A percentile compares a stretch with the other conserved stretches of the same genome.
Evolutionary conservation across 225 moss, liverwort and hornwort genomes (phyloP).

Genomic region (Asterella californica): DNA sequence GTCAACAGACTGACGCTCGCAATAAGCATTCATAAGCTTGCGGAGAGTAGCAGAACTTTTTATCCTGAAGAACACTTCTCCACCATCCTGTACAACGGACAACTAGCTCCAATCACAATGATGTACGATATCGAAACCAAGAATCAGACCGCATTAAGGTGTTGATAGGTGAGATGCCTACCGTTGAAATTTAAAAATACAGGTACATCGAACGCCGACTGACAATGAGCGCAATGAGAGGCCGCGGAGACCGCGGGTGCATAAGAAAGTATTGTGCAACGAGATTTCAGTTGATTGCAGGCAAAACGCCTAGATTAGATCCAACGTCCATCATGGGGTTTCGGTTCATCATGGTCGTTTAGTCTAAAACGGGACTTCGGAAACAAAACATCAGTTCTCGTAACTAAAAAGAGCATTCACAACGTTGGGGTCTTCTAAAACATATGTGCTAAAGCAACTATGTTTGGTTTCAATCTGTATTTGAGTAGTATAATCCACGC

Average conservation of each 20-base stretch:
- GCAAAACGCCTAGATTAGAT: neutral
- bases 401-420: too few relatives aligned
- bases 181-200: too few relatives aligned
- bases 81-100: conserved; percentile 54
- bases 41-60: conserved; percentile 89
- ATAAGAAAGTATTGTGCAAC: neutral
- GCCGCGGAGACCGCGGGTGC: neutral
- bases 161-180: too few relatives aligned
- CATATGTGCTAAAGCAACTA: too few relatives aligned
- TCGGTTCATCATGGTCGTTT: neutral
- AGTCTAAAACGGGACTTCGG: too few relatives aligned
- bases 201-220: neutral
- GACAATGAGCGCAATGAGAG: neutral
- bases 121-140: neutral
- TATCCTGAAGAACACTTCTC: conserved; percentile 84
- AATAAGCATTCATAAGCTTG: conserved; percentile 88
- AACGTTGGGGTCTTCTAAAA: too few relatives aligned
- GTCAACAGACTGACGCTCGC: conserved; percentile 89
- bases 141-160: neutral
- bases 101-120: neutral
- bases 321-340: neutral
- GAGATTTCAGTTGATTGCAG: neutral
- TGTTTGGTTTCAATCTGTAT: too few relatives aligned
- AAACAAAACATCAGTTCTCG: too few relatives aligned
- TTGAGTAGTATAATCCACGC: too few relatives aligned